These are phyloP conservation scores for Cladosporium cucumerinum DNA, from an alignment of 2,329 filamentous ascomycete genomes.

Conservation along the genomic window DNA sequence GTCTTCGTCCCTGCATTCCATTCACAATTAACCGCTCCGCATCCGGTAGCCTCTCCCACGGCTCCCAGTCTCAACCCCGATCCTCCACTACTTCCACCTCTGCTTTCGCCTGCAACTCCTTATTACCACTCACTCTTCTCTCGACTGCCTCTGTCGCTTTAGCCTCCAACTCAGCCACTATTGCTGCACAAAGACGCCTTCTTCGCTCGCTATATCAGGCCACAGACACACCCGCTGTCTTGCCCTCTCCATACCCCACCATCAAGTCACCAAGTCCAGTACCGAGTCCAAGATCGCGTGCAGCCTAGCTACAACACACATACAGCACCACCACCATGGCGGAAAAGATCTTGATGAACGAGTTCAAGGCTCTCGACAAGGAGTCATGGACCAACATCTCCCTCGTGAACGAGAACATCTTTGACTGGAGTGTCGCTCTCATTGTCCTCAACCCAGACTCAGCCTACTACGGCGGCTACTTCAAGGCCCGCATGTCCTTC, in stretches of 20 bases:
- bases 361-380: conserved; percentile 75
- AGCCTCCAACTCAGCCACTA: background rate
- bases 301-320: background rate
- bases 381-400: conserved; percentile 94
- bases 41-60: background rate
- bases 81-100: background rate
- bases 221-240: background rate
- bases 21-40: background rate
- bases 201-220: background rate
- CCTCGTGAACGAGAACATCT: conserved; percentile 77
- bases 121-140: background rate
- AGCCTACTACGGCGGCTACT: conserved; percentile 87
- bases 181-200: background rate
- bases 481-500: conserved; percentile 87
- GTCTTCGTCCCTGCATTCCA: conserved; percentile 12
- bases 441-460: conserved; percentile 93
- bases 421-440: conserved; percentile 82
- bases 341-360: conserved; percentile 83
- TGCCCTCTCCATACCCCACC: background rate
- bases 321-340: conserved; percentile 43
- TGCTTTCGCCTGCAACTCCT: background rate
- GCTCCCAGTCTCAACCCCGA: background rate
- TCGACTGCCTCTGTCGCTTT: background rate
- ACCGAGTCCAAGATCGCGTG: background rate
- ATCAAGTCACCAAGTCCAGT: background rate